These are phyloP conservation scores for Malania oleifera DNA, from an alignment of 164 flowering plant genomes.

Conservation along the genomic window DNA sequence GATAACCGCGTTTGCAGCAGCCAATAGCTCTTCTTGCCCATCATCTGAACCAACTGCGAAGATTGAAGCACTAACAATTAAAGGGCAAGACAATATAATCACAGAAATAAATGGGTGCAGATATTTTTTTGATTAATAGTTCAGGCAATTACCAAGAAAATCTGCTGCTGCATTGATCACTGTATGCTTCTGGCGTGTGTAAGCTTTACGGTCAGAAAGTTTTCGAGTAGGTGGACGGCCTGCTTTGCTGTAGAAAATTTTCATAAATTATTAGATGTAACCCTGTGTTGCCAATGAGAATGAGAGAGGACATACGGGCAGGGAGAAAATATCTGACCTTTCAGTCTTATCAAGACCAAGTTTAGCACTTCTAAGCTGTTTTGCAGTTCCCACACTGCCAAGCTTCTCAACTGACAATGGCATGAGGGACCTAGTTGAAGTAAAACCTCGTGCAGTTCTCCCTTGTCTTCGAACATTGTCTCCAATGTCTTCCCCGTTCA, in stretches of 20 bases:
- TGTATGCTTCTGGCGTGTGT: conserved; percentile 57
- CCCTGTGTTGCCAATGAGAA: not conserved
- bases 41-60: conserved; percentile 62
- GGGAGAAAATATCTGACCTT: conserved; percentile 40
- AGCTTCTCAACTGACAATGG: conserved; percentile 51
- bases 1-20: conserved; percentile 71
- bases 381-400: conserved; percentile 55
- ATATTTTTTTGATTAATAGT: not conserved
- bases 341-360: conserved; percentile 61
- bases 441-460: conserved; percentile 58
- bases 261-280: conserved; percentile 15
- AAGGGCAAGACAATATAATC: conserved; percentile 4
- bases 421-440: conserved; percentile 49
- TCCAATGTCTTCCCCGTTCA: conserved; percentile 53
- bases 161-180: conserved; percentile 43
- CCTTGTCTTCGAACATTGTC: conserved; percentile 78
- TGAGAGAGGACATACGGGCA: not conserved
- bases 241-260: conserved; percentile 51
- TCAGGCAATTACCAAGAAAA: conserved; percentile 47
- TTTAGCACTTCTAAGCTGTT: conserved; percentile 74
- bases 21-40: conserved; percentile 75
- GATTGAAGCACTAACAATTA: conserved; percentile 3
- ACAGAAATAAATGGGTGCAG: not conserved
- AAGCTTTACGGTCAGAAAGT: conserved; percentile 76
- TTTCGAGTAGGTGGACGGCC: conserved; percentile 82